Evolutionary conservation across 768 basidiomycete species (phyloP), one percentile per base, ranked within the genome.

Genomic region (Melanogaster broomeanus): DNA sequence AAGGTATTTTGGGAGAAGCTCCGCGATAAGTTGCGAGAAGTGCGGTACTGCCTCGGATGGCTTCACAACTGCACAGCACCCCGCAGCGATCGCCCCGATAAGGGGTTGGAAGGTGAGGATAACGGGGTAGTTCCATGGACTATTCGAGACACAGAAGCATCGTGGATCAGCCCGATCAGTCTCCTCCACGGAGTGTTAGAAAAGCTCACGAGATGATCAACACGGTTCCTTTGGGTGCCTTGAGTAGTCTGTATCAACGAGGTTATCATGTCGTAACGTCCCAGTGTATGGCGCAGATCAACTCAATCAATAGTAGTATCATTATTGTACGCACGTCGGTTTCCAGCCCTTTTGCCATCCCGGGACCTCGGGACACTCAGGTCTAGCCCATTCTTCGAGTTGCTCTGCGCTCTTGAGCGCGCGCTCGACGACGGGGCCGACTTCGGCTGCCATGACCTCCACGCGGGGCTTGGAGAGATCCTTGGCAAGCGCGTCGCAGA

Each of bases 61-160:
- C 61, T 91, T 90, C 60, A 90, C 41, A 9, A 83, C 75, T 0
- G 76, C 78, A n/a, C 82, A 76, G 59, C 85, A 87, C 0, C 89
- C 90, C 1, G 88, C 87, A 0, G 87, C 76, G 43, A 92, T 85
- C 1, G 89, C 89, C 4, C 88, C 88, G 44, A 79, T 73, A 19
- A 86, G 68, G 3, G 87, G 86, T 34, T 78, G 77, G 6, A 87
- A 63, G 5, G 61, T 72, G 28, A 85, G 74, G 10, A 81, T 68
- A 45, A 82, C 59, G 0, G 86, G 86, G 57, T 81, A 87, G 59
- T 87, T 87, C 83, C 84, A 87, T 2, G 84, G 84, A 16, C 84
- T 85, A 27, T 12, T 44, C 16, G 28, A 39, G 21, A 24, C 19
- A 8, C 37, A 18, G 16, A 42, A 35, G 4, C 7, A 38, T 19